phyloP scores from a whole-genome alignment of 371 early-diverging fungal genomes.

The Rhizopus stolonifer region DNA sequence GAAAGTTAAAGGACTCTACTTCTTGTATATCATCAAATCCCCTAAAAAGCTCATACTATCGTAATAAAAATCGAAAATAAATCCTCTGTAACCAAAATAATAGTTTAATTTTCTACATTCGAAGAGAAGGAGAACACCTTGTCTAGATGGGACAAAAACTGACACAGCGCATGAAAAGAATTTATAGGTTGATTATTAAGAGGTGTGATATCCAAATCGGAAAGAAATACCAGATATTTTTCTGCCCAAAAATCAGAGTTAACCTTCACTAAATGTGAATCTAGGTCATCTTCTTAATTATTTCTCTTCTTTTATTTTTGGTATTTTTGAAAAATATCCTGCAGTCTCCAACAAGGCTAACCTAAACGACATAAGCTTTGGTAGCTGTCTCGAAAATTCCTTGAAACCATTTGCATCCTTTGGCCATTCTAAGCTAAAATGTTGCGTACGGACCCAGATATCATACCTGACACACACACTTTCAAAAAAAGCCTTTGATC shows the following conservation, averaged over 20 bases:
- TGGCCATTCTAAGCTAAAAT: no score
- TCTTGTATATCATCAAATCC: conserved; percentile 12
- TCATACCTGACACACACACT: no score
- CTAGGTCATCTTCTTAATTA: conserved; percentile 7
- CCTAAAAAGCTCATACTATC: conserved; percentile 15
- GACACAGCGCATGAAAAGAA: conserved; percentile 20
- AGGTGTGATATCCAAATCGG: conserved; percentile 20
- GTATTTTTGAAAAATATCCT: no score
- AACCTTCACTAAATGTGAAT: conserved; percentile 19
- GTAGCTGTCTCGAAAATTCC: no score
- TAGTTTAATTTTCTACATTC: conserved; percentile 19
- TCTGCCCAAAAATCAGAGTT: conserved; percentile 25
- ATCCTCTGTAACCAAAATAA: conserved; percentile 9
- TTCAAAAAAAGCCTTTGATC: no score
- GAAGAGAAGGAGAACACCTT: conserved; percentile 11
- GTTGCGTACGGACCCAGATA: no score
- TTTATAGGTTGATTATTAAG: conserved; percentile 15
- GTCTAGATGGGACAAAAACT: conserved; percentile 18
- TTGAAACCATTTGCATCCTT: no score
- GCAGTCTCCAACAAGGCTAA: no score
- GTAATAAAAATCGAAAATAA: conserved; percentile 12
- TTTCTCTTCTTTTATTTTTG: no score
- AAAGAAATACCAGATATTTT: conserved; percentile 23
- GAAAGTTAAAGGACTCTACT: conserved; percentile 9
- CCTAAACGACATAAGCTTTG: no score